These are phyloP conservation scores for Juncus effusus DNA, from an alignment of 176 grass and related monocot species.

Conservation along the genomic window DNA sequence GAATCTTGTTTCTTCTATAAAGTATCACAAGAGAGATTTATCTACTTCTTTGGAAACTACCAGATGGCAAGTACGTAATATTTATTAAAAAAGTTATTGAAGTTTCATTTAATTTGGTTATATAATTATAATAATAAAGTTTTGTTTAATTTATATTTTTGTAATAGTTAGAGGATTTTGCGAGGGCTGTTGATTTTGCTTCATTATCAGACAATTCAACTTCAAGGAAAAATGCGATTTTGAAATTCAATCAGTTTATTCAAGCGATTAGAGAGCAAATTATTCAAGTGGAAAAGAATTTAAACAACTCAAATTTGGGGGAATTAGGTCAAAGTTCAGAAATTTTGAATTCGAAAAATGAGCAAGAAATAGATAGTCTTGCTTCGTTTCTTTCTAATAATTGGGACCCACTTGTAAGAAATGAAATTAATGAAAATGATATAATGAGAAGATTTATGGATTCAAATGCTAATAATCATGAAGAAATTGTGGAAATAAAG, in stretches of 20 bases:
- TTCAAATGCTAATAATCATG: constrained; percentile 38
- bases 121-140: constrained; percentile 22
- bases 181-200: constrained; percentile 67
- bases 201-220: constrained; percentile 59
- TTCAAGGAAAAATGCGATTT: constrained; percentile 86
- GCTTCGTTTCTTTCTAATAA: constrained; percentile 67
- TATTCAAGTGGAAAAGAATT: constrained; percentile 46
- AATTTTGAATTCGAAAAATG: constrained; percentile 45
- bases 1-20: constrained; percentile 42
- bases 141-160: constrained; percentile 23
- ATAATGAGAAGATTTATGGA: constrained; percentile 30
- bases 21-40: constrained; percentile 65
- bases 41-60: constrained; percentile 69
- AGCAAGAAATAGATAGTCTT: constrained; percentile 56
- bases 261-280: constrained; percentile 67
- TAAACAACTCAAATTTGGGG: constrained; percentile 34
- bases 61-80: constrained; percentile 68
- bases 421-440: constrained; percentile 25
- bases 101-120: constrained; percentile 10
- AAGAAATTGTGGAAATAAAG: constrained; percentile 58
- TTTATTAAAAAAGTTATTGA: constrained; percentile 15
- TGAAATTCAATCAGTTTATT: constrained; percentile 78
- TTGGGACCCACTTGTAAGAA: constrained; percentile 17
- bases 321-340: constrained; percentile 39
- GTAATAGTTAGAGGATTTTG: constrained; percentile 78